Evolutionary conservation across 2,329 filamentous ascomycete species (phyloP).

Genomic region (Xenosphaeropsis pyriputrescens): DNA sequence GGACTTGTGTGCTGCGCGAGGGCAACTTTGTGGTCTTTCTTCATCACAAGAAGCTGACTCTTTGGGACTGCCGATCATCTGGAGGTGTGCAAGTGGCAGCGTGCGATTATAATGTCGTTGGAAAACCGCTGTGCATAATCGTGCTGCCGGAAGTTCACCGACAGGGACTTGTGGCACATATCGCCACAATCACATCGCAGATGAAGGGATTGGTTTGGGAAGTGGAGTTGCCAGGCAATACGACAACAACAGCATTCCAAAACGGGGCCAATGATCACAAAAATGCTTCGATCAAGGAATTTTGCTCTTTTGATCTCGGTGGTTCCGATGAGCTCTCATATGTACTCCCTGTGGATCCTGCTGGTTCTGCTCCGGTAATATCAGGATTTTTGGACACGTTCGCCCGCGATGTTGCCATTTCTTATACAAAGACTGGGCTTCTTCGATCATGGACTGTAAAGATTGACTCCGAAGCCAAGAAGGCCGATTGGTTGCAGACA

Average conservation of each 20-base stretch:
- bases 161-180: conserved; percentile 41
- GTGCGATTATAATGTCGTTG: conserved; percentile 41
- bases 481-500: conserved; percentile 70
- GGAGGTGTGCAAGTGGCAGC: conserved; percentile 43
- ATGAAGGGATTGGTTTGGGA: conserved; percentile 76
- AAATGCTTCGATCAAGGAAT: conserved; percentile 38
- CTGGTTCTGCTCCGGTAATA: conserved; percentile 54
- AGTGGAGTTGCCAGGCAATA: conserved; percentile 41
- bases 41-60: conserved; percentile 50
- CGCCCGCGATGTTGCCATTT: conserved; percentile 72
- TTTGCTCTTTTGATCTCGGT: conserved; percentile 57
- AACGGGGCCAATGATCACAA: conserved; percentile 16
- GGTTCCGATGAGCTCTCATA: conserved; percentile 43
- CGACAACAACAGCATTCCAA: conserved; percentile 12
- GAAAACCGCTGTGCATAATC: conserved; percentile 68
- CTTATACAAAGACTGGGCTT: conserved; percentile 61
- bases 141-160: conserved; percentile 51
- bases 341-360: conserved; percentile 74
- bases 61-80: conserved; percentile 64
- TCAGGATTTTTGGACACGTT: conserved; percentile 78
- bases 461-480: conserved; percentile 41
- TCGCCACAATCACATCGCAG: conserved; percentile 71
- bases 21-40: conserved; percentile 73
- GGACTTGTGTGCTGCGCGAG: conserved; percentile 64
- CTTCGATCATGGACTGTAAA: conserved; percentile 78